Percentiles rank a stretch among this genome's conserved stretches.
Conservation (phyloP, 306 rosid species). For the Pyrus betulifolia region DNA sequence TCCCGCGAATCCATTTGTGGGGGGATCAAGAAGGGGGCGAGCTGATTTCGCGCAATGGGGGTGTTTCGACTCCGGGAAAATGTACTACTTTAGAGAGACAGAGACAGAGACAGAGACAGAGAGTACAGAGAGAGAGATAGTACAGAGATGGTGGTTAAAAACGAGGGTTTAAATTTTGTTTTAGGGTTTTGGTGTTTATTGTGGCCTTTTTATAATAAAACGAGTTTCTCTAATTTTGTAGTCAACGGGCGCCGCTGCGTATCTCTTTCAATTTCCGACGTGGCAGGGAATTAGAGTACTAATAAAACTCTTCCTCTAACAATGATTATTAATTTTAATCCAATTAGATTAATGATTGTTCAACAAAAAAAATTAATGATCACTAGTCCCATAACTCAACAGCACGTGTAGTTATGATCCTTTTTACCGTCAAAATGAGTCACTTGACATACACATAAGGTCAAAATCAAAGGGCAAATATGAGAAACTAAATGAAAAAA, state of each 20-base stretch:
- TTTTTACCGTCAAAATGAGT: too few relatives aligned
- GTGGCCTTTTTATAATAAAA: neutral
- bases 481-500: too few relatives aligned
- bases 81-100: neutral
- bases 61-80: neutral
- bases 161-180: conserved; percentile 2
- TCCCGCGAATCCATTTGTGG: conserved; percentile 68
- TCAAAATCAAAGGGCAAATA: too few relatives aligned
- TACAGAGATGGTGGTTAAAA: neutral
- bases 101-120: neutral
- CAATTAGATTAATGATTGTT: too few relatives aligned
- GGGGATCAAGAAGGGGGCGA: conserved; percentile 1
- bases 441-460: too few relatives aligned
- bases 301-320: neutral
- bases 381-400: too few relatives aligned
- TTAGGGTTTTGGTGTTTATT: neutral
- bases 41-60: neutral
- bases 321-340: too few relatives aligned
- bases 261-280: neutral
- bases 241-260: neutral
- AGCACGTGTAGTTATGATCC: too few relatives aligned
- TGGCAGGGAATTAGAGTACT: neutral
- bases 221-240: neutral
- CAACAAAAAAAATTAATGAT: too few relatives aligned
- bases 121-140: neutral